Conservation (phyloP, 352 stramenopile species). For the Phytophthora pluvialis region DNA sequence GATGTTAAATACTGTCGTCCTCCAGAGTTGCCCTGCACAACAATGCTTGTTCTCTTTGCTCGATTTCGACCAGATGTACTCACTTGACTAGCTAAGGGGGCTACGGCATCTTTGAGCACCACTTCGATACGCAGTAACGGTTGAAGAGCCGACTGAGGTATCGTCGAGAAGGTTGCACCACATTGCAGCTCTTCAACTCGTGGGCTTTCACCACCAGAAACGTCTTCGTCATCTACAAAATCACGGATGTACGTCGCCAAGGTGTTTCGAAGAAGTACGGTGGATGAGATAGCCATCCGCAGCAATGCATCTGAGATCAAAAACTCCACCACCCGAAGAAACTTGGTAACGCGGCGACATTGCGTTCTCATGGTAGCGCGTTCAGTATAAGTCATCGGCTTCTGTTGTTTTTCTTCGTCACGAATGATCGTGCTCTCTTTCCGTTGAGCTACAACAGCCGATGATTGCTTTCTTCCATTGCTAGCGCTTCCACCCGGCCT, state of each 20-base stretch:
- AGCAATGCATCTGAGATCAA: constrained; percentile 82
- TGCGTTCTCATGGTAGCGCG: constrained; percentile 90
- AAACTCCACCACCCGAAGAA: constrained; percentile 93
- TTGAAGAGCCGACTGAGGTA: not conserved
- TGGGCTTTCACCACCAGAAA: constrained; percentile 3
- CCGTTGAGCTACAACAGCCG: constrained; percentile 18
- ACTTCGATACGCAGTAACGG: constrained; percentile 87
- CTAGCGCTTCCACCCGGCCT: constrained; percentile 3
- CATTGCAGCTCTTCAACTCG: constrained; percentile 5
- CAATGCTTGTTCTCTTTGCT: constrained; percentile 4
- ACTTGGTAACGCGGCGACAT: constrained; percentile 91
- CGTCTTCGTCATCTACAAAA: not conserved
- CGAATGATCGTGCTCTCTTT: constrained; percentile 12
- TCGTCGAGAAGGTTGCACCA: not conserved
- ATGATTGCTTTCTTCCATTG: constrained; percentile 18
- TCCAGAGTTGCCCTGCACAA: not conserved
- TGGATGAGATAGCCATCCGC: constrained; percentile 70
- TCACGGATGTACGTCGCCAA: constrained; percentile 52
- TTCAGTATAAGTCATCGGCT: constrained; percentile 95
- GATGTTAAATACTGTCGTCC: not conserved
- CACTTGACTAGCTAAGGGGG: not conserved
- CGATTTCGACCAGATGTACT: not conserved
- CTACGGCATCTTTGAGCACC: constrained; percentile 18
- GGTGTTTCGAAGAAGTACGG: constrained; percentile 42
- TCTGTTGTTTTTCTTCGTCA: constrained; percentile 32